A percentile compares a stretch with the other conserved stretches of the same genome.
Conservation (phyloP, 768 basidiomycete species). For the Rhodotorula toruloides region DNA sequence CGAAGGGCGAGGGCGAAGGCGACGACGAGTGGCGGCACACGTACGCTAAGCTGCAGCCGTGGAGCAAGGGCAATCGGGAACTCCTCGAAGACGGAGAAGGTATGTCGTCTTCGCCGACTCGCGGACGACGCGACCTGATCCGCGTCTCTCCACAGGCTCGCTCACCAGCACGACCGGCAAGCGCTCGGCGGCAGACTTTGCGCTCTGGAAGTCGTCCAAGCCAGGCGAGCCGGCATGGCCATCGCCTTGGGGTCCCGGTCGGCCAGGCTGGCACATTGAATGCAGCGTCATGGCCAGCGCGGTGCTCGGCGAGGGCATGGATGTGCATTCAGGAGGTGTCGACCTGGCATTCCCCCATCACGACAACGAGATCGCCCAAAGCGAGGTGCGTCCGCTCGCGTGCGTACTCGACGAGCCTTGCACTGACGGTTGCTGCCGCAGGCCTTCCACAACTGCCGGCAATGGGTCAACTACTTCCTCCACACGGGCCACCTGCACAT, state of each 20-base stretch:
- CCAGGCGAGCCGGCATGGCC: constrained; percentile 95
- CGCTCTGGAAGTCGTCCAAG: constrained; percentile 95
- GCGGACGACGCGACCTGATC: background rate
- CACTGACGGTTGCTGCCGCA: constrained; percentile 44
- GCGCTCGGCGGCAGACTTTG: constrained; percentile 85
- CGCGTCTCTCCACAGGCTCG: constrained; percentile 50
- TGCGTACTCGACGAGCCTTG: too few relatives aligned
- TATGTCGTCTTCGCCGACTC: constrained; percentile 41
- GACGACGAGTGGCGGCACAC: constrained; percentile 56
- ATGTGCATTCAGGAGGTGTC: constrained; percentile 94
- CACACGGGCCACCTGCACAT: constrained; percentile 98
- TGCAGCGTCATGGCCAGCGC: constrained; percentile 97
- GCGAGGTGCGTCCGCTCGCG: constrained; percentile 71
- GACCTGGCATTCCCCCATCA: constrained; percentile 99
- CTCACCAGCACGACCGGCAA: constrained; percentile 59
- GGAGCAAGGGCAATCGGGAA: constrained; percentile 89
- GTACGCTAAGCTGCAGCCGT: constrained; percentile 92
- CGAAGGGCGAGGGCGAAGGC: constrained; percentile 47
- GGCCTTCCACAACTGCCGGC: constrained; percentile 84
- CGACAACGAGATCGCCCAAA: constrained; percentile 96
- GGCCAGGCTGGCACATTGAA: constrained; percentile 99
- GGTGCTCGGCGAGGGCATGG: constrained; percentile 81
- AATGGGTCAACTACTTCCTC: constrained; percentile 99
- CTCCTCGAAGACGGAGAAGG: constrained; percentile 90
- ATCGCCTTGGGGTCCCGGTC: constrained; percentile 90